phyloP scores from a whole-genome alignment of 78 protist species.

The Dictyostelium purpureum region DNA sequence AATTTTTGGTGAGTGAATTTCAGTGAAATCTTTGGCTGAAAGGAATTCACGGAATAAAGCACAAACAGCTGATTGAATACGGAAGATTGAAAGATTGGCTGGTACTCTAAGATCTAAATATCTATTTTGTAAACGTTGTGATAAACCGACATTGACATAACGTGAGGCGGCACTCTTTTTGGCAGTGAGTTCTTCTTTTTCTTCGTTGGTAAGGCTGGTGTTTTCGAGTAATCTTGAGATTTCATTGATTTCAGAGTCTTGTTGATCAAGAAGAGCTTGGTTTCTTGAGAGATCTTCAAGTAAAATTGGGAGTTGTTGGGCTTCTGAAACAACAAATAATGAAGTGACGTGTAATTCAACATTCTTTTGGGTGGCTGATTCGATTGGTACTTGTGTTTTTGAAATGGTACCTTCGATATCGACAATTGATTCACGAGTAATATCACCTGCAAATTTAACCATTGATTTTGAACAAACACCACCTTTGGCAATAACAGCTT shows the following conservation, averaged over 20 bases:
- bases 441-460: slow-evolving; percentile 78
- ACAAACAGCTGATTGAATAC: slow-evolving; percentile 88
- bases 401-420: slow-evolving; percentile 89
- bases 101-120: slow-evolving; percentile 94
- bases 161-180: slow-evolving; percentile 24
- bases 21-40: slow-evolving; percentile 86
- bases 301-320: slow-evolving; percentile 85
- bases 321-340: slow-evolving; percentile 73
- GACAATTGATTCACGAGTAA: slow-evolving; percentile 93
- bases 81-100: slow-evolving; percentile 95
- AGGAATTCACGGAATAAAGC: slow-evolving; percentile 86
- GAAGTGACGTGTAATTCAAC: slow-evolving; percentile 88
- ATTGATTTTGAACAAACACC: slow-evolving; percentile 65
- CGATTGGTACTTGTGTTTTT: slow-evolving; percentile 64
- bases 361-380: slow-evolving; percentile 83
- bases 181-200: slow-evolving; percentile 4
- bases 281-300: slow-evolving; percentile 88
- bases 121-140: slow-evolving; percentile 93
- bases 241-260: slow-evolving; percentile 6
- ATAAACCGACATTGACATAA: slow-evolving; percentile 75
- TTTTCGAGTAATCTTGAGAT: slow-evolving; percentile 21
- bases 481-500: slow-evolving; percentile 76
- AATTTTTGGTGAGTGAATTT: slow-evolving; percentile 99
- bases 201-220: not conserved
- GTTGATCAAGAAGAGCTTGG: slow-evolving; percentile 13